Percentiles rank a stretch among this genome's conserved stretches.
Conservation (phyloP, 768 basidiomycete species). For the Russula lepida region DNA sequence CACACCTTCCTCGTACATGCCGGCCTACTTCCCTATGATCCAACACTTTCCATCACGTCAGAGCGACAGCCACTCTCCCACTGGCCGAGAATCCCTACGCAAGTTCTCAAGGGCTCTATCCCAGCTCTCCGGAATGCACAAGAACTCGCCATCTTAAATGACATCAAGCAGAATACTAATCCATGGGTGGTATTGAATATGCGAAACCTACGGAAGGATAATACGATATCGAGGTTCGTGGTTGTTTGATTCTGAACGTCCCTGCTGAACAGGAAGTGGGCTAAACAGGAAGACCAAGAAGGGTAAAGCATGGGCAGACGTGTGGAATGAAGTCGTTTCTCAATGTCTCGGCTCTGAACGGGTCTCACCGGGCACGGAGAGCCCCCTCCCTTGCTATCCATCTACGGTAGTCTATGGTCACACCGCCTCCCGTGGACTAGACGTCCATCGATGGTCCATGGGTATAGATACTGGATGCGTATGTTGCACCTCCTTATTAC, state of each 20-base stretch:
- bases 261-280: not conserved
- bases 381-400: conserved; percentile 53
- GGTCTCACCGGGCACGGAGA: conserved; percentile 22
- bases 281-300: conserved; percentile 27
- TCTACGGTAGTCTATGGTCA: conserved; percentile 85
- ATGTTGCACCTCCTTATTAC: conserved; percentile 25
- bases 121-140: conserved; percentile 45
- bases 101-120: not conserved
- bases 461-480: conserved; percentile 88
- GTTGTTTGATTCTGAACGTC: not conserved
- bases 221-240: conserved; percentile 32
- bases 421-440: conserved; percentile 68
- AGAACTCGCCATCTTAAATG: conserved; percentile 55
- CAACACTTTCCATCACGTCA: conserved; percentile 40
- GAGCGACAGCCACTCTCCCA: conserved; percentile 55
- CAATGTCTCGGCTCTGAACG: conserved; percentile 44
- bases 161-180: conserved; percentile 67
- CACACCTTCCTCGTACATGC: conserved; percentile 79
- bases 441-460: conserved; percentile 73
- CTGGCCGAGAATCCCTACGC: conserved; percentile 10
- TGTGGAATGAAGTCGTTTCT: conserved; percentile 64
- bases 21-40: conserved; percentile 70
- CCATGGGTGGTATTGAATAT: conserved; percentile 76
- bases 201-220: conserved; percentile 38
- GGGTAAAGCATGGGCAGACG: conserved; percentile 66